Evolutionary conservation across 768 basidiomycete species (phyloP).

Genomic region (Boletus rufocinnamomeus): DNA sequence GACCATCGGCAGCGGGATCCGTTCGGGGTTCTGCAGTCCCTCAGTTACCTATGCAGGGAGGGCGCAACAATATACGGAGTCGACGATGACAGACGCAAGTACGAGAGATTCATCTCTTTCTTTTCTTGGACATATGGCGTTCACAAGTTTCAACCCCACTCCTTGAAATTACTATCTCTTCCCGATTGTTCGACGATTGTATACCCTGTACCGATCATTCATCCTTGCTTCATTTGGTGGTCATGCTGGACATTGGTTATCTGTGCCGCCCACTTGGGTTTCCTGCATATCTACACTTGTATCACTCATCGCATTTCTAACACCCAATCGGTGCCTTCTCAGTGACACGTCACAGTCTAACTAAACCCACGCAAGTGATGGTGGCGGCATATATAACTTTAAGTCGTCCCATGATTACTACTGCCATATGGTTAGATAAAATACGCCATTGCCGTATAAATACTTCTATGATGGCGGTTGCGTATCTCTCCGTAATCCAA

Average conservation of each 20-base stretch:
- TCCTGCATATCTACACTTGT: slow-evolving; percentile 17
- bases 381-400: slow-evolving; percentile 5
- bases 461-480: slow-evolving; percentile 27
- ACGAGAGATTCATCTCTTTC: not conserved
- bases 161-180: slow-evolving; percentile 10
- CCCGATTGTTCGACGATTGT: slow-evolving; percentile 3
- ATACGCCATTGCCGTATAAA: not conserved
- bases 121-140: slow-evolving; percentile 24
- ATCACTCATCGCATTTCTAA: slow-evolving; percentile 19
- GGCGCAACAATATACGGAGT: slow-evolving; percentile 24
- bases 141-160: slow-evolving; percentile 1
- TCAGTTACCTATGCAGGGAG: slow-evolving; percentile 36
- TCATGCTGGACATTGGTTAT: slow-evolving; percentile 3
- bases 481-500: slow-evolving; percentile 79
- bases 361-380: slow-evolving; percentile 10
- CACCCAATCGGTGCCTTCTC: not conserved
- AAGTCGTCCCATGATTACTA: not conserved
- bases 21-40: slow-evolving; percentile 21
- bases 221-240: slow-evolving; percentile 3
- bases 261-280: slow-evolving; percentile 1
- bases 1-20: slow-evolving; percentile 24
- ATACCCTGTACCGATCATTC: slow-evolving; percentile 21
- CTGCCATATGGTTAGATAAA: not conserved
- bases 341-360: slow-evolving; percentile 1
- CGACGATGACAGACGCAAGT: slow-evolving; percentile 11